Evolutionary conservation across 768 basidiomycete genomes (phyloP).

Genomic region (Tremella mesenterica): DNA sequence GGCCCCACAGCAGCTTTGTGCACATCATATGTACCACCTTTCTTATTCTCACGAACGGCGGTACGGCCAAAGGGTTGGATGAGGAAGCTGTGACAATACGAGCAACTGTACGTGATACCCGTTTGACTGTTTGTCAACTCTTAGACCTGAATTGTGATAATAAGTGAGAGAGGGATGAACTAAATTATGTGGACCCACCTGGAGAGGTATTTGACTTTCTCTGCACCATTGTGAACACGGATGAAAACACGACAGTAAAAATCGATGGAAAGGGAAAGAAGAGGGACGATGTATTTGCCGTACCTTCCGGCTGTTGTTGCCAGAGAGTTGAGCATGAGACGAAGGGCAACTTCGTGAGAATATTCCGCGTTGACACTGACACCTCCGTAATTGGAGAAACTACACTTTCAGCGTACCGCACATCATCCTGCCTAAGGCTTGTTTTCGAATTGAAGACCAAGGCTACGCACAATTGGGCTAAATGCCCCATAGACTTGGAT

Average conservation of each 20-base stretch:
- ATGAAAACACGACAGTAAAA: constrained; percentile 94
- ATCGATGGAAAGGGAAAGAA: constrained; percentile 86
- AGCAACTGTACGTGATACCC: constrained; percentile 74
- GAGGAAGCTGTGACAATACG: constrained; percentile 69
- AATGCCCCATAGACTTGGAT: no score
- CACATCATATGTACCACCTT: constrained; percentile 56
- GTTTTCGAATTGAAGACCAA: no score
- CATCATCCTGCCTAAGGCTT: no score
- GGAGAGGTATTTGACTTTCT: constrained; percentile 73
- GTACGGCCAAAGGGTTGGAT: constrained; percentile 77
- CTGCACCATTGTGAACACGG: constrained; percentile 60
- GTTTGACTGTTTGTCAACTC: constrained; percentile 57
- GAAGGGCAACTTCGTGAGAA: constrained; percentile 84
- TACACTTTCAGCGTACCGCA: no score
- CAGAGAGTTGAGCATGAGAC: constrained; percentile 77
- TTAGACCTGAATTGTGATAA: no score
- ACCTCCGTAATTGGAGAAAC: constrained; percentile 93
- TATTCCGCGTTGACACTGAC: constrained; percentile 85
- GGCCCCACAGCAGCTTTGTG: constrained; percentile 53
- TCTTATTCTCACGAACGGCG: constrained; percentile 57
- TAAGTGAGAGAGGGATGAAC: not conserved
- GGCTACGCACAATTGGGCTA: no score
- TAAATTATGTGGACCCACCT: constrained; percentile 52
- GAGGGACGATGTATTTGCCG: constrained; percentile 75
- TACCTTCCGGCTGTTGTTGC: constrained; percentile 84